Percentiles rank a stretch among this genome's conserved stretches.
These are phyloP conservation scores for Saccharata proteae DNA, from an alignment of 2,329 filamentous ascomycete genomes.

Conservation along the genomic window DNA sequence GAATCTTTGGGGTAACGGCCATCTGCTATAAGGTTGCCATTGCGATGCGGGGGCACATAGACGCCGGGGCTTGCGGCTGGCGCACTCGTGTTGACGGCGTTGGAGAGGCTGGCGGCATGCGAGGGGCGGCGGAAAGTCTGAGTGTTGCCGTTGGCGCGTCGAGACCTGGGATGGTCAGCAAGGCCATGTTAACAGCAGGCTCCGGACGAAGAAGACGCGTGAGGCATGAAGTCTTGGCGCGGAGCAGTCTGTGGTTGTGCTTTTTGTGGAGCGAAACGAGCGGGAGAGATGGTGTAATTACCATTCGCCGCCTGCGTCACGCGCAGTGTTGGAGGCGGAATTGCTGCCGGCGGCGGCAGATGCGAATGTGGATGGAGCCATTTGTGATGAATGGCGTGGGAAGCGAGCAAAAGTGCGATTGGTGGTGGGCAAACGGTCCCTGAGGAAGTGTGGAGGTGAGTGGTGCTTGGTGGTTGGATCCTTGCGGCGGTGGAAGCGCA, in stretches of 20 bases:
- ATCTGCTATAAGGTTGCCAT: slow-evolving; percentile 38
- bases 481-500: no score
- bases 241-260: no score
- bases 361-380: slow-evolving; percentile 39
- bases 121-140: slow-evolving; percentile 56
- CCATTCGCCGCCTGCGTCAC: slow-evolving; percentile 33
- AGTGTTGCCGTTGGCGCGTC: slow-evolving; percentile 53
- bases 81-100: slow-evolving; percentile 20
- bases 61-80: slow-evolving; percentile 29
- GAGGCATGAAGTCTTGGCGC: slow-evolving; percentile 9
- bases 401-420: slow-evolving; percentile 3
- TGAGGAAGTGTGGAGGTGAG: no score
- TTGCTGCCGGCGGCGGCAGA: slow-evolving; percentile 36
- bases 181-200: background rate
- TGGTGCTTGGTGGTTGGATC: no score
- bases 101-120: slow-evolving; percentile 42
- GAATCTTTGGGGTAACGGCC: slow-evolving; percentile 68
- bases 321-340: slow-evolving; percentile 23
- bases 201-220: slow-evolving; percentile 1
- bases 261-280: slow-evolving; percentile 7
- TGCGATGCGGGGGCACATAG: slow-evolving; percentile 54
- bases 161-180: slow-evolving; percentile 35
- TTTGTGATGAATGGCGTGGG: slow-evolving; percentile 10
- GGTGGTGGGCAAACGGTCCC: slow-evolving; percentile 6
- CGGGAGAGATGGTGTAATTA: slow-evolving; percentile 19